Base-by-base conservation (phyloP, 2,329 filamentous ascomycete genomes). In the Apiospora malaysiana region DNA sequence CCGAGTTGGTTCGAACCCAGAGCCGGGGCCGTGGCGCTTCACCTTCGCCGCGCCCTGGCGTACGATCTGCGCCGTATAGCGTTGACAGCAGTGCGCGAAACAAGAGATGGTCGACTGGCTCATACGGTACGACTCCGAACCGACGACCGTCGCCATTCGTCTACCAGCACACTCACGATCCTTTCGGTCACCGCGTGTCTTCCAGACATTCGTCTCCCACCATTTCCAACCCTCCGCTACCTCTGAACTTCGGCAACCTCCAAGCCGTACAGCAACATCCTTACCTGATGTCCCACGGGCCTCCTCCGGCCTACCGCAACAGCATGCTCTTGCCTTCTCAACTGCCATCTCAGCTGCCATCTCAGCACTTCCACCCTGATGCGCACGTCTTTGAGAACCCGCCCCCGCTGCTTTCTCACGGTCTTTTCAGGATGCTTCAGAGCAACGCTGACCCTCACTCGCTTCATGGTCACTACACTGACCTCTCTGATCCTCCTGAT, bases 41-140 rank as follows among this genome's bases (percentile, higher is more conserved):
- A 65, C 91, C 92, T 47, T 93, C 92, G 43, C 91, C 92, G 27
- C 87, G 92, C 63, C 90, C 89, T 43, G 90, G 86, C 70, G 85
- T 91, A 78, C 88, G 92, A 72, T 89, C 91, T 51, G 91, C 90
- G 23, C 92, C 92, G 0, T 94, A 94, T 81, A 91, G 84, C 68
- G 85, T 93, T 68, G 92, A 94, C 65, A 87, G 83, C 72, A 86
- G 86, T 69, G 85, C 85, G 65, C 88, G 91, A 73, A 90, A 86
- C 78, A 94, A 94, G 84, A 86, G 92, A 74, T 94, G 92, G 92
- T 94, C 92, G 25, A 94, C 92, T 4, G 92, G 92, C 18, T 93
- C 91, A 4, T 93, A 91, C 72, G 90, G 87, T 25, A 87, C 89
- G 1, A 80, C 84, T 25, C 84, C 85, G 32, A 88, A 82, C 76